These are phyloP conservation scores for Tuber magnatum DNA, from an alignment of 495 filamentous ascomycete species.

Conservation along the genomic window DNA sequence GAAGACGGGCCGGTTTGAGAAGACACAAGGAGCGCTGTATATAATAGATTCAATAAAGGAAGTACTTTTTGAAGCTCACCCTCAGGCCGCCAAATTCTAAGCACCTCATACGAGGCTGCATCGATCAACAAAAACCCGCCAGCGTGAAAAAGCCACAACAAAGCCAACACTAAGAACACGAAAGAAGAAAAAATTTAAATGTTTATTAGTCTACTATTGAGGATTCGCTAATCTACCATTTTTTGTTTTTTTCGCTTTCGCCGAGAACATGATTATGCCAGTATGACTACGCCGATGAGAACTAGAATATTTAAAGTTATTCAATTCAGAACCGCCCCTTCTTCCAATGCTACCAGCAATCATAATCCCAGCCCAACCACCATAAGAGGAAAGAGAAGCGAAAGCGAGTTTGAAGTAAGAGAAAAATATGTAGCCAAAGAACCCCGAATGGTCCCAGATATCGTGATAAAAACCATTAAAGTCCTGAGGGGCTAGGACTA, in stretches of 20 bases:
- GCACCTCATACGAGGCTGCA: not conserved
- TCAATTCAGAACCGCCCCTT: conserved; percentile 1
- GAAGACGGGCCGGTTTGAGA: not conserved
- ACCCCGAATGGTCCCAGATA: not conserved
- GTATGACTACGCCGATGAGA: conserved; percentile 5
- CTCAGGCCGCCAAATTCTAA: not conserved
- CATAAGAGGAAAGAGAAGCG: not conserved
- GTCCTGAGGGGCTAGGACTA: conserved; percentile 23
- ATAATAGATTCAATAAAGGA: not conserved
- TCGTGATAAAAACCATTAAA: conserved; percentile 16
- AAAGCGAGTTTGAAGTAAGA: not conserved
- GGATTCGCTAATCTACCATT: conserved; percentile 2
- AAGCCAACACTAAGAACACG: not conserved
- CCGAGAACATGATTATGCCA: conserved; percentile 4
- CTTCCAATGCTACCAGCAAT: conserved; percentile 4
- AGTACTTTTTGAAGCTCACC: not conserved
- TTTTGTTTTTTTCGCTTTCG: not conserved
- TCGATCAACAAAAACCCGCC: not conserved
- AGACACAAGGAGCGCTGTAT: not conserved
- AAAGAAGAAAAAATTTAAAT: not conserved
- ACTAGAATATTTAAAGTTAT: not conserved
- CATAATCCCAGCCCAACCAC: not conserved
- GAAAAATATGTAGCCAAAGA: not conserved
- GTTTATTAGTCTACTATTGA: conserved; percentile 5
- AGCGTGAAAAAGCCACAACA: not conserved